phyloP scores from a whole-genome alignment of 2,329 filamentous ascomycete genomes.

The Periconia macrospinosa region DNA sequence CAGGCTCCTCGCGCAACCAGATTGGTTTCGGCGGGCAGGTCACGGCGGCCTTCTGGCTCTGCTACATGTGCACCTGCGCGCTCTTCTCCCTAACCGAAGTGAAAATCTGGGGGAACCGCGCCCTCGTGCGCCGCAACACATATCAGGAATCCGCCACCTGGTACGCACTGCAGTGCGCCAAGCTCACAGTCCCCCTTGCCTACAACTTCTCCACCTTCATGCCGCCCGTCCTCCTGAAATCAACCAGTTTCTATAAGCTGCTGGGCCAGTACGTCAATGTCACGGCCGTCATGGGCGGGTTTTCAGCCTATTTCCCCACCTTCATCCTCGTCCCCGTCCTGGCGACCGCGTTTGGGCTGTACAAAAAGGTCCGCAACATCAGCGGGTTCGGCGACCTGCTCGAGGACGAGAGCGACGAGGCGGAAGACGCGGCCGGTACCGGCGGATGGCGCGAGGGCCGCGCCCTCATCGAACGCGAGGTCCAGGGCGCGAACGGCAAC shows the following conservation, averaged over 20 bases:
- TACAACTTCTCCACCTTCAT: conserved; percentile 98
- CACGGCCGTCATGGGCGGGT: conserved; percentile 78
- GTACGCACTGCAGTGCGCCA: conserved; percentile 91
- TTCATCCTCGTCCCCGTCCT: conserved; percentile 84
- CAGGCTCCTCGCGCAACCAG: conserved; percentile 68
- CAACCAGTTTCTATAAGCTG: conserved; percentile 85
- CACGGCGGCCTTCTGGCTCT: conserved; percentile 82
- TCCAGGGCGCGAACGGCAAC: conserved; percentile 48
- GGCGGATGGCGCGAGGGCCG: conserved; percentile 91
- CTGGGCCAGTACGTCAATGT: conserved; percentile 81
- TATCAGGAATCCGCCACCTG: conserved; percentile 93
- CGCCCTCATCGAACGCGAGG: conserved; percentile 84
- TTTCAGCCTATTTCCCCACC: conserved; percentile 85
- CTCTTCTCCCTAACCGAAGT: conserved; percentile 87
- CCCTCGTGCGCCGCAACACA: conserved; percentile 86
- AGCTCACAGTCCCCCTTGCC: conserved; percentile 85
- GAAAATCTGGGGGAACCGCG: conserved; percentile 95
- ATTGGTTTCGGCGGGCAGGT: conserved; percentile 86
- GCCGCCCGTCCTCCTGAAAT: conserved; percentile 68
- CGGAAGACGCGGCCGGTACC: conserved; percentile 67
- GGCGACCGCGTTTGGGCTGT: conserved; percentile 86
- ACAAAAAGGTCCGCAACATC: conserved; percentile 74
- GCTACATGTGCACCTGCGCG: conserved; percentile 94
- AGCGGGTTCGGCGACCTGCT: conserved; percentile 80
- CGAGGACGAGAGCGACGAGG: conserved; percentile 71